Conservation (phyloP, 2,329 filamentous ascomycete genomes). For the Aulographum hederae region DNA sequence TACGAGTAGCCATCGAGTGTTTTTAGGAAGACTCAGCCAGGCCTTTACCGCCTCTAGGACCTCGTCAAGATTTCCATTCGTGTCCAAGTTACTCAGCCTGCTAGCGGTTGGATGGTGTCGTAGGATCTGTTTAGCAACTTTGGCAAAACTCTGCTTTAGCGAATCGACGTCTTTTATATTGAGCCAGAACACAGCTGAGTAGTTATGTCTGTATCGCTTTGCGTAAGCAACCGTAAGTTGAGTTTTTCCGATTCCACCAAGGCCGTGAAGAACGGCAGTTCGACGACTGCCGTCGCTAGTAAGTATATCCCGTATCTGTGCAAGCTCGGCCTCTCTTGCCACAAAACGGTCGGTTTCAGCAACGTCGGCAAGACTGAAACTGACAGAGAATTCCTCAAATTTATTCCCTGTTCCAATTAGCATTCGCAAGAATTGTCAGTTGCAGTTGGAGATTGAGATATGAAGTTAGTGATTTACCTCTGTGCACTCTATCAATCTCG, state of each 20-base stretch:
- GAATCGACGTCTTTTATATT: slow-evolving; percentile 19
- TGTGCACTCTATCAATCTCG: slow-evolving; percentile 1
- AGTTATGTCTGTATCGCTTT: slow-evolving; percentile 15
- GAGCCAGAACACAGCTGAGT: slow-evolving; percentile 25
- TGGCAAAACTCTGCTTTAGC: slow-evolving; percentile 17
- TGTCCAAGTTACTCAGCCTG: slow-evolving; percentile 9
- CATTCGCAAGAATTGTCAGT: slow-evolving; percentile 1
- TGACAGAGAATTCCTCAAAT: slow-evolving; percentile 11
- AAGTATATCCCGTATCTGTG: slow-evolving; percentile 12
- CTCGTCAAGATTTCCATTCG: slow-evolving; percentile 11
- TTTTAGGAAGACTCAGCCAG: slow-evolving; percentile 18
- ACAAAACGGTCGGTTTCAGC: slow-evolving; percentile 14
- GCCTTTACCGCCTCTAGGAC: slow-evolving; percentile 15
- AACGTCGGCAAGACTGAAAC: slow-evolving; percentile 12
- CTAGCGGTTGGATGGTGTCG: slow-evolving; percentile 9
- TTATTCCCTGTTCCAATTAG: slow-evolving; percentile 9
- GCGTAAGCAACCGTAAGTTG: slow-evolving; percentile 21
- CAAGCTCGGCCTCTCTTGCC: slow-evolving; percentile 13
- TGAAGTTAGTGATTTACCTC: too few species aligned
- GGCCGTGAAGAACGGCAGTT: slow-evolving; percentile 18
- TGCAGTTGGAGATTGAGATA: too few species aligned
- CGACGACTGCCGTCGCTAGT: slow-evolving; percentile 10
- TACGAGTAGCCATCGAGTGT: slow-evolving; percentile 21
- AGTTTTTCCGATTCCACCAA: slow-evolving; percentile 28
- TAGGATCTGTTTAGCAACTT: slow-evolving; percentile 13